Evolutionary conservation across 1,284 basidiomycete species (phyloP).

Genomic region (Heterobasidion parviporum): DNA sequence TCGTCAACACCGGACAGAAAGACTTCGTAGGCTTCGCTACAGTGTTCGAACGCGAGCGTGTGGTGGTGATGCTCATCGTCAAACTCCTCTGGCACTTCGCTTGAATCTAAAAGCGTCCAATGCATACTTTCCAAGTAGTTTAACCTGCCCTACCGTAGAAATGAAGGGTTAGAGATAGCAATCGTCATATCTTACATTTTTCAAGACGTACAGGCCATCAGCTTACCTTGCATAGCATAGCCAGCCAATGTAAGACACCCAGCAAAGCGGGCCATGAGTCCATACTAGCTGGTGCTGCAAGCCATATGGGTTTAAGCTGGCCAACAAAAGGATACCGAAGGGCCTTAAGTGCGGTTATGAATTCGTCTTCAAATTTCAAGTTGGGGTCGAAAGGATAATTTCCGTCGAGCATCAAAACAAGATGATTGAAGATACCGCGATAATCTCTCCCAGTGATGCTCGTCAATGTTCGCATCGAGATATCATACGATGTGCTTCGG

Average conservation of each 20-base stretch:
- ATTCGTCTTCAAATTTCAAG: conserved; percentile 74
- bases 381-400: conserved; percentile 47
- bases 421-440: conserved; percentile 69
- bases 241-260: conserved; percentile 83
- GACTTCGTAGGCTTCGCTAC: conserved; percentile 56
- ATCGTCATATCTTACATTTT: neutral
- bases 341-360: conserved; percentile 63
- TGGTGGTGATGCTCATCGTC: conserved; percentile 68
- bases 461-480: conserved; percentile 54
- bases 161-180: neutral
- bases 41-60: conserved; percentile 71
- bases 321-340: conserved; percentile 71
- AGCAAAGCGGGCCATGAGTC: conserved; percentile 79
- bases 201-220: neutral
- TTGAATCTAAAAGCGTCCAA: neutral
- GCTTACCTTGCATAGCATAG: conserved; percentile 69
- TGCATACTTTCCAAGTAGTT: conserved; percentile 36
- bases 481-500: conserved; percentile 51
- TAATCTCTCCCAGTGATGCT: conserved; percentile 81
- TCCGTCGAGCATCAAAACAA: conserved; percentile 70
- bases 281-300: conserved; percentile 79
- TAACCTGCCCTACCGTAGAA: conserved; percentile 25
- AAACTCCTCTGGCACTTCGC: conserved; percentile 56
- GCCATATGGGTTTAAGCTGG: conserved; percentile 70
- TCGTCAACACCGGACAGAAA: conserved; percentile 71